Conservation (phyloP, 306 rosid genomes). For the Ceratonia siliqua region DNA sequence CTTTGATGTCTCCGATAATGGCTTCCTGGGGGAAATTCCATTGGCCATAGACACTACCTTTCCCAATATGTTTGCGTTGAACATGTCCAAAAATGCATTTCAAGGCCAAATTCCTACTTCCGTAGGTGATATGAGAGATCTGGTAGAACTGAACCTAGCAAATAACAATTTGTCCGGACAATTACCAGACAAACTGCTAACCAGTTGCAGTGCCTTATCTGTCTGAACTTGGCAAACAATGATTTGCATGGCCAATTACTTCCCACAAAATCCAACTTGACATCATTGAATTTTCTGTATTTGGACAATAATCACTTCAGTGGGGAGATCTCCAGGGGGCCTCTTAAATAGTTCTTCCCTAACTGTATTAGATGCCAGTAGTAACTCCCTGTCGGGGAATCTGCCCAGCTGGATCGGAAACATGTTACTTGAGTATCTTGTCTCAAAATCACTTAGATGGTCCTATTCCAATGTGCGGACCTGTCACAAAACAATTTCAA, state of each 20-base stretch:
- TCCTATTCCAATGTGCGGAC: constrained; percentile 22
- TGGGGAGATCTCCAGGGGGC: not conserved
- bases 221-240: constrained; percentile 24
- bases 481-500: constrained; percentile 11
- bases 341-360: not conserved
- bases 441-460: constrained; percentile 23
- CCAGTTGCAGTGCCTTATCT: not conserved
- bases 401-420: constrained; percentile 29
- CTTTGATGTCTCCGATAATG: constrained; percentile 25
- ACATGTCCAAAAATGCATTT: constrained; percentile 29
- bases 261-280: constrained; percentile 1
- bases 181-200: not conserved
- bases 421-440: not conserved
- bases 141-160: constrained; percentile 12
- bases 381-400: constrained; percentile 8
- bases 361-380: not conserved
- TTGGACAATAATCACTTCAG: constrained; percentile 13
- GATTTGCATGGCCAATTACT: not conserved
- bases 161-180: constrained; percentile 2
- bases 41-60: not conserved
- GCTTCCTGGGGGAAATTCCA: constrained; percentile 5
- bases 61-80: constrained; percentile 1
- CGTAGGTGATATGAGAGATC: constrained; percentile 10
- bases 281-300: not conserved
- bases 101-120: constrained; percentile 20